Conservation (phyloP, 148 eudicot species). For the Heliosperma pusillum region DNA sequence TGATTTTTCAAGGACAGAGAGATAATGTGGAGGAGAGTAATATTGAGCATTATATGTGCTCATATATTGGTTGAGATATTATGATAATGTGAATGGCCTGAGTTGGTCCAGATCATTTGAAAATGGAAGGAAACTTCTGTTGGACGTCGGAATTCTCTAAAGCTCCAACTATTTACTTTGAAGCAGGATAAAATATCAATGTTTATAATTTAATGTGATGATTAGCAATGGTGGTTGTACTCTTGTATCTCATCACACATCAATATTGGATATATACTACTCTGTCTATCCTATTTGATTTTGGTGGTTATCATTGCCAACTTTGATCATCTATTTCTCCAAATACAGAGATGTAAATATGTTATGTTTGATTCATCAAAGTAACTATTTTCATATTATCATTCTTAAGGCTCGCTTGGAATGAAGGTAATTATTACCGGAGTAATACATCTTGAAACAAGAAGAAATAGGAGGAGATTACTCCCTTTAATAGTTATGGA, state of each 20-base stretch:
- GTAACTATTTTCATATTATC: neutral
- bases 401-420: too few relatives aligned
- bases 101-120: neutral
- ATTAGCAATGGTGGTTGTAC: too few relatives aligned
- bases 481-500: too few relatives aligned
- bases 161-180: neutral
- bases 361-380: neutral
- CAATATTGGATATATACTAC: neutral
- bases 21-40: neutral
- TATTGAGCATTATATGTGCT: conserved; percentile 1
- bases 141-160: neutral
- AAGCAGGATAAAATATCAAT: too few relatives aligned
- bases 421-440: too few relatives aligned
- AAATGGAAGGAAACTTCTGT: neutral
- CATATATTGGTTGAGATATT: neutral
- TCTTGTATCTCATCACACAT: neutral
- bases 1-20: neutral
- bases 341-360: neutral
- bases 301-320: neutral
- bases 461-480: too few relatives aligned
- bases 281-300: neutral
- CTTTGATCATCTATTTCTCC: neutral
- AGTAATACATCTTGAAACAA: too few relatives aligned
- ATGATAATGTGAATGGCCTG: neutral
- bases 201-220: too few relatives aligned